Evolutionary conservation across 75 land plant genomes (phyloP).

Genomic region (Larix kaempferi): DNA sequence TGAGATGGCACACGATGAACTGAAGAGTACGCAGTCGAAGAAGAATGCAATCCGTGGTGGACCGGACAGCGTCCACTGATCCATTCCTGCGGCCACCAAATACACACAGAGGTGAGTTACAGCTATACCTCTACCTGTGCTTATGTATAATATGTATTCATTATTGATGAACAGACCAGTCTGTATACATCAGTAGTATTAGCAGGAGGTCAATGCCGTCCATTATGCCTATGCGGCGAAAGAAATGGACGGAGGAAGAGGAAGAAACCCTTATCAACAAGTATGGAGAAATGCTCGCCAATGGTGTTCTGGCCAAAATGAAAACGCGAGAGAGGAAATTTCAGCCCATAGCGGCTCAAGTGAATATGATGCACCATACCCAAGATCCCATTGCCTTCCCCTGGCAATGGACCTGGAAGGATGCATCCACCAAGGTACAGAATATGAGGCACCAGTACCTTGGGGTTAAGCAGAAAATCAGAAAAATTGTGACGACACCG

Average conservation of each 20-base stretch:
- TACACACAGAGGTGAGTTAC: too few relatives aligned
- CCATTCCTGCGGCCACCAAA: too few relatives aligned
- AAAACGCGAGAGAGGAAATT: constrained; percentile 64
- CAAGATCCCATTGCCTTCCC: constrained; percentile 47
- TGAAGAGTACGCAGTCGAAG: too few relatives aligned
- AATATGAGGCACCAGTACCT: constrained; percentile 83
- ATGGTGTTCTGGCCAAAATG: constrained; percentile 47
- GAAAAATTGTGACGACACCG: neutral
- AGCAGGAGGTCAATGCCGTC: constrained; percentile 11
- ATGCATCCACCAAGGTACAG: constrained; percentile 73
- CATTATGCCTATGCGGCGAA: constrained; percentile 34
- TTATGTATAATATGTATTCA: too few relatives aligned
- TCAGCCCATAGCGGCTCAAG: constrained; percentile 57
- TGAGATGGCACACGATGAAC: too few relatives aligned
- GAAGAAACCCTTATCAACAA: constrained; percentile 56
- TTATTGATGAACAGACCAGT: too few relatives aligned
- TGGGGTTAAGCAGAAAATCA: constrained; percentile 65
- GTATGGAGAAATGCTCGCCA: constrained; percentile 46
- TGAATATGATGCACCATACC: constrained; percentile 51
- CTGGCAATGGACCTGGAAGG: constrained; percentile 75
- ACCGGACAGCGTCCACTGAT: too few relatives aligned
- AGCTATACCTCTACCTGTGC: too few relatives aligned
- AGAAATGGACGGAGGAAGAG: constrained; percentile 84
- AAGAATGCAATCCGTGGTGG: too few relatives aligned
- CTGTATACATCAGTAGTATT: neutral